Conservation (phyloP, 441 rosid genomes). For the Macaranga tanarius region DNA sequence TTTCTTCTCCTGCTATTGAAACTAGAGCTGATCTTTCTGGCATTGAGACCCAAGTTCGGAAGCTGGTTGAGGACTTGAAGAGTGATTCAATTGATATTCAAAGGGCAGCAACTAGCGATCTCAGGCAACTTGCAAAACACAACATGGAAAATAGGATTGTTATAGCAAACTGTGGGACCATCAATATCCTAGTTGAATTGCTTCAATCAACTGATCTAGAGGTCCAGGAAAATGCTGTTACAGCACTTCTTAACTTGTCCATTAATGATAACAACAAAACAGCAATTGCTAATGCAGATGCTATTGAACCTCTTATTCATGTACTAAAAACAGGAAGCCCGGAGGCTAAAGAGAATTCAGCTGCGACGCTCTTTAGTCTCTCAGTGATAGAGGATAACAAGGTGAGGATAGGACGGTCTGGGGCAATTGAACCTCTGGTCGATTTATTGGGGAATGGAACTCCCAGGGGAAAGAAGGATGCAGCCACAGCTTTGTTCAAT, state of each 20-base stretch:
- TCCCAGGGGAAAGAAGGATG: conserved; percentile 85
- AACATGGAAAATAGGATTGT: conserved; percentile 77
- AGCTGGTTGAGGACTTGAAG: conserved; percentile 64
- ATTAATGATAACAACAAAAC: conserved; percentile 78
- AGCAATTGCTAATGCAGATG: conserved; percentile 64
- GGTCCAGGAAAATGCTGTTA: conserved; percentile 78
- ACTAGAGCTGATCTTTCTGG: conserved; percentile 71
- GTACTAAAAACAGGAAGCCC: conserved; percentile 72
- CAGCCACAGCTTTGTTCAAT: conserved; percentile 84
- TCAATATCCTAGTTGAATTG: conserved; percentile 50
- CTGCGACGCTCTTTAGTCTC: conserved; percentile 84
- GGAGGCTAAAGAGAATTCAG: conserved; percentile 85
- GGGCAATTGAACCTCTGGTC: conserved; percentile 82
- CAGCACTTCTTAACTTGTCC: conserved; percentile 87
- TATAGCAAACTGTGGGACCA: conserved; percentile 71
- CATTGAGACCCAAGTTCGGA: conserved; percentile 62
- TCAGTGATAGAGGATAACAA: conserved; percentile 82
- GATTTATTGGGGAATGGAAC: conserved; percentile 78
- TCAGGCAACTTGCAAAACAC: conserved; percentile 74
- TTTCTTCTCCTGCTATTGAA: conserved; percentile 59
- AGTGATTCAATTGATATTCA: conserved; percentile 56
- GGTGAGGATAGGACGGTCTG: conserved; percentile 74
- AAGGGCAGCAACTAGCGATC: conserved; percentile 51
- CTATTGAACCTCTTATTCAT: conserved; percentile 73
- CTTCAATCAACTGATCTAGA: conserved; percentile 53